Evolutionary conservation across 805 yeast species (phyloP), one percentile per base, ranked within the genome.

Genomic region (Monosporozyma servazzii): DNA sequence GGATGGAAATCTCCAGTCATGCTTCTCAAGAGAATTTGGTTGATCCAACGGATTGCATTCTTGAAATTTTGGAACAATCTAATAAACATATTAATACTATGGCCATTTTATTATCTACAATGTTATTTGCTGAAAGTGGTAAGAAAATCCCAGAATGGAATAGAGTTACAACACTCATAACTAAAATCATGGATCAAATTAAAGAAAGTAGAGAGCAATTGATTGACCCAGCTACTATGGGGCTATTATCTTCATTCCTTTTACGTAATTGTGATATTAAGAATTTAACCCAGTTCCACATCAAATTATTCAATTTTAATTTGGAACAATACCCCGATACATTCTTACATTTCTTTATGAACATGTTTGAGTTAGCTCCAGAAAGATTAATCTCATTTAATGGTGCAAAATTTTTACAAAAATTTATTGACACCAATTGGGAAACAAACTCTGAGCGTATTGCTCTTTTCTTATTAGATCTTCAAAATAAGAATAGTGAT

Each of bases 101-200:
- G 4, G 51, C 69, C 3, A 76, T 74, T 55, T 50, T 81, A 2
- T 57, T 82, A 41, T 63, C 75, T 0, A 65, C 82, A 0, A 61
- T 84, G 48, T 63, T 75, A 0, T 86, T 82, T 65, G 81, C 86
- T 2, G 90, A 84, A 53, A 80, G 88, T 46, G 93, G 93, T 58
- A 76, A 67, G 53, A 83, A 81, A 59, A 74, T 84, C 3, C 60
- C 72, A 1, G 67, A 73, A 54, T 85, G 91, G 91, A 49, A 53
- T 6, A 48, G 15, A 21, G 43, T 58, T 10, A 51, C 54, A 10
- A 39, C 44, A 11, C 18, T 60, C 25, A 51, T 58, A 13, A n/a
- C 37, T 13, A 20, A 3, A 21, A 6, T 33, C 17, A 41, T 41
- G 44, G 55, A 54, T 23, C 54, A 45, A 23, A 30, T 61, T 3